Base-by-base conservation (phyloP, 441 rosid species). In the Populus hybrid region DNA sequence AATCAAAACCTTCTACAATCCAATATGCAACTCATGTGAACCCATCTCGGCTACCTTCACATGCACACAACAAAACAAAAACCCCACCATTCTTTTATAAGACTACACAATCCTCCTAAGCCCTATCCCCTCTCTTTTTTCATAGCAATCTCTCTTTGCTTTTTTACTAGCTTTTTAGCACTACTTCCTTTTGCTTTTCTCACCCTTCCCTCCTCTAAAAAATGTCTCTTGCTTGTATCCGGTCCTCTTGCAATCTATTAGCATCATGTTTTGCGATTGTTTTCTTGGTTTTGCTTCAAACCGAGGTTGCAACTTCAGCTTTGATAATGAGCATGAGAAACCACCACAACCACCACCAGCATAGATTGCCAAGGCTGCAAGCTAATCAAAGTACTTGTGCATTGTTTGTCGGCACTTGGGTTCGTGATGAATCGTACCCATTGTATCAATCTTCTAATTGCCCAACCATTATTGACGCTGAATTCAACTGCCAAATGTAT, bases 341-440 rank as follows among this genome's bases (percentile, higher is more conserved):
- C 78, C 87, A 81, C 72, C 90, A 83, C 67, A 81, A 72, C 77
- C 82, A 84, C 2, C 84, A 76, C 74, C 86, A 83, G 70, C 87
- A 87, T 68, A 77, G 83, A 76, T 50, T 84, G 69, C 91, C 94
- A 59, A 69, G 86, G 84, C 50, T 89, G 69, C 91, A 88, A 64
- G 80, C 84, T 26, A 92, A 80, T 59, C 80, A 69, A 64, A 80
- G 71, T 50, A 45, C 81, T 4, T 95, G 99, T 50, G 89, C 90
- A 31, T 68, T 95, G 83, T 95, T 92, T 77, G 72, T 82, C 2
- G 99, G 99, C 10, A 82, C 85, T 71, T 95, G 99, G 99, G 92
- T 95, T 28, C 84, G 83, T 4, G 98, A 93, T 76, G 92, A 89
- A 33, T 35, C 88, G 6, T 92, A 92, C 84, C 99, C 99, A 0